Evolutionary conservation across 1,139 yeast species (phyloP).

Genomic region (Kurtzmaniella quercitrusa): DNA sequence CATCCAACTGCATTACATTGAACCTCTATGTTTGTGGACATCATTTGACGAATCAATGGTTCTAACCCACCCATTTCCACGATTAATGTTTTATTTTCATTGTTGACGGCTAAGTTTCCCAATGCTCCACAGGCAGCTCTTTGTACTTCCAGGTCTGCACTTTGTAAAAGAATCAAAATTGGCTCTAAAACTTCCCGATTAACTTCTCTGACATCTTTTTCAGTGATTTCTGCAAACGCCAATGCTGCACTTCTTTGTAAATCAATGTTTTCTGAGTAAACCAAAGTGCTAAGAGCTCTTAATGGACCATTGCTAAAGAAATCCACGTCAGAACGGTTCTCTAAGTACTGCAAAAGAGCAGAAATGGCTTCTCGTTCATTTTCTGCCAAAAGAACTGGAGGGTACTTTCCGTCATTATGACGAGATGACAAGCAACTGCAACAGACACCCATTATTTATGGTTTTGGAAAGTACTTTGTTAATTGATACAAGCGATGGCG

Average conservation of each 20-base stretch:
- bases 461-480: too few species aligned
- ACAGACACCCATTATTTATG: constrained; percentile 54
- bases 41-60: constrained; percentile 95
- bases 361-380: constrained; percentile 96
- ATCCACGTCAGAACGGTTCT: constrained; percentile 79
- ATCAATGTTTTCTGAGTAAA: constrained; percentile 90
- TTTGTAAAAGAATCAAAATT: constrained; percentile 78
- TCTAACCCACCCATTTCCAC: constrained; percentile 98
- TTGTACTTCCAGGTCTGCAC: constrained; percentile 90
- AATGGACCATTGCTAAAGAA: constrained; percentile 90
- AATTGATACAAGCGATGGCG: too few species aligned
- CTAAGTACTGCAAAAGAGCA: constrained; percentile 80
- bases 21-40: constrained; percentile 93
- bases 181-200: constrained; percentile 92
- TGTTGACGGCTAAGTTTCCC: constrained; percentile 94
- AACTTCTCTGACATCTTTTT: constrained; percentile 88
- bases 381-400: constrained; percentile 84
- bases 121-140: constrained; percentile 98
- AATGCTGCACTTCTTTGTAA: constrained; percentile 96
- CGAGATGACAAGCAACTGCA: constrained; percentile 54
- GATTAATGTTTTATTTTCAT: constrained; percentile 85
- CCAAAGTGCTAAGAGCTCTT: constrained; percentile 86
- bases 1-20: constrained; percentile 99
- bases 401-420: constrained; percentile 46
- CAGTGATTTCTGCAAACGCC: constrained; percentile 98